A percentile compares a stretch with the other conserved stretches of the same genome.
phyloP scores from a whole-genome alignment of 2,329 filamentous ascomycete species.

The Fusarium tupiense region DNA sequence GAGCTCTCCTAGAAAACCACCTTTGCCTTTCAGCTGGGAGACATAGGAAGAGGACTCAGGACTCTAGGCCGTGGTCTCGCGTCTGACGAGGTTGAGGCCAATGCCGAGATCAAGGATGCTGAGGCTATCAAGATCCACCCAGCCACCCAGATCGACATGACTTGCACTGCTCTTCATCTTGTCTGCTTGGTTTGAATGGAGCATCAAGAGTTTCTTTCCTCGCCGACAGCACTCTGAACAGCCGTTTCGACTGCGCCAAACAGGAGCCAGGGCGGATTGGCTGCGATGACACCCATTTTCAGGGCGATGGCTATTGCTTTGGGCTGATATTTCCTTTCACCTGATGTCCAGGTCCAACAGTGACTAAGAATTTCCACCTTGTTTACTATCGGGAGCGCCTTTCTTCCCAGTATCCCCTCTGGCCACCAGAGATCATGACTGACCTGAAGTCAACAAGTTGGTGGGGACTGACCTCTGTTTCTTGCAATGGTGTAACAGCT shows the following conservation, averaged over 20 bases:
- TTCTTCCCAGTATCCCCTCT: background rate
- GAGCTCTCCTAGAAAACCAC: background rate
- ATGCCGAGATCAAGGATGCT: background rate
- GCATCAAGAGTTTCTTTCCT: background rate
- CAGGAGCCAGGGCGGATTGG: background rate
- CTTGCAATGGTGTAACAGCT: background rate
- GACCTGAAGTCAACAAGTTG: background rate
- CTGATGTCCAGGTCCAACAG: background rate
- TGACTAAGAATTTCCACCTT: background rate
- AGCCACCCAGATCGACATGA: accelerated
- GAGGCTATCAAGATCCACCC: background rate
- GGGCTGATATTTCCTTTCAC: background rate
- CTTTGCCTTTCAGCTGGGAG: background rate
- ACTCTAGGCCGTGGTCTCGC: background rate
- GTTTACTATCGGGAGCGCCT: background rate
- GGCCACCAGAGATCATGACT: background rate
- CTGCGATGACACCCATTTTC: accelerated
- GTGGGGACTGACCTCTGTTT: no score
- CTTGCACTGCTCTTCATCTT: background rate
- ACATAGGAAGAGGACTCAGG: background rate
- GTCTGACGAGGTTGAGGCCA: background rate
- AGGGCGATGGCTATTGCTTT: background rate
- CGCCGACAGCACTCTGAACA: background rate
- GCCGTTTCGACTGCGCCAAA: background rate
- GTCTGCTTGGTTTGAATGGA: background rate